These are phyloP conservation scores for Aspergillus conjunctus DNA, from an alignment of 495 filamentous ascomycete species.

Conservation along the genomic window DNA sequence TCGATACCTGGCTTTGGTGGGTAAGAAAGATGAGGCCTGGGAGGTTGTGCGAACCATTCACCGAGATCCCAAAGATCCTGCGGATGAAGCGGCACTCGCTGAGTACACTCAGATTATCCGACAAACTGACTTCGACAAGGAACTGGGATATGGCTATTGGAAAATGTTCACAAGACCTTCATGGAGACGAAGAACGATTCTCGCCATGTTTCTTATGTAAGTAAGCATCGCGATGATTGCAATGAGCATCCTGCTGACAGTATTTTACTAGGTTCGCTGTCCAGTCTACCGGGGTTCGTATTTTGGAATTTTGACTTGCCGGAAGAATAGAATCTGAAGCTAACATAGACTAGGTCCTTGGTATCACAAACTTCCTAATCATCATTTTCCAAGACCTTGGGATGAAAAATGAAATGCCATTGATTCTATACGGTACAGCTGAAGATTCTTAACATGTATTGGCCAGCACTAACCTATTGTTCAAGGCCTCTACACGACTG, in stretches of 20 bases:
- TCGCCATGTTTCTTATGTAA: constrained; percentile 4
- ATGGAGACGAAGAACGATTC: neutral
- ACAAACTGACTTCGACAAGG: neutral
- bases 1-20: neutral
- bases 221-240: neutral
- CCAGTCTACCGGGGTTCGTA: neutral
- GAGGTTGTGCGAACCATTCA: constrained; percentile 1
- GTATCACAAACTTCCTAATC: neutral
- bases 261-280: neutral
- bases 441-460: neutral
- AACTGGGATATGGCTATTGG: neutral
- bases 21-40: neutral
- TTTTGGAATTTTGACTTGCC: too few relatives aligned
- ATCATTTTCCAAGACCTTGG: neutral
- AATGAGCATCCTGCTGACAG: neutral
- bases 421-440: neutral
- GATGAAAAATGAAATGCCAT: neutral
- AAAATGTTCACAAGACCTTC: constrained; percentile 2
- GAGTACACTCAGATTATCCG: constrained; percentile 4
- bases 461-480: neutral
- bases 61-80: neutral
- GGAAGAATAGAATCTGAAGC: too few relatives aligned
- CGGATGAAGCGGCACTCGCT: neutral
- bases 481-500: neutral
- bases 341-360: neutral